Base-by-base conservation (phyloP, 2,329 filamentous ascomycete species). In the Penicillium sp. region DNA sequence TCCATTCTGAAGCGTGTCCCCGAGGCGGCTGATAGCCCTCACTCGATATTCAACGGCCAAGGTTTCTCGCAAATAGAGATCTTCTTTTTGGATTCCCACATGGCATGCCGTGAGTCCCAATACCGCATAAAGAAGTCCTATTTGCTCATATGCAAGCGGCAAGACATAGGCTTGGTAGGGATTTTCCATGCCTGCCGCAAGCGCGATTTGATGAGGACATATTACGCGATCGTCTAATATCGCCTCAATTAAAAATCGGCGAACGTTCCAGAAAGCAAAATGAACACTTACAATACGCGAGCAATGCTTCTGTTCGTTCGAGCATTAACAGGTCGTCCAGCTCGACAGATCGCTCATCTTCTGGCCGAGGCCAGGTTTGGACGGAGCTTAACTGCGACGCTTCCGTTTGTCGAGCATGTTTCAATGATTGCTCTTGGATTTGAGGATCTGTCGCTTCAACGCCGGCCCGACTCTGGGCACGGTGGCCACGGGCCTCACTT, bases 121-220 rank as follows among this genome's bases (percentile, higher is more conserved):
- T 14, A 70, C 58, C 3, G 67, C 63, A 51, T 68, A 68, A 5
- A 70, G 45, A 3, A 69, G 27, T 4, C 64, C 63, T 5, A 67
- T 60, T 36, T 68, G 65, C 21, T 67, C 61, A 29, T 64, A 60
- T 24, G 67, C 67, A 22, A 70, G 48, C 2, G 67, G 64, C 9
- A 69, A 46, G 18, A 70, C 63, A 53, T 68, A 69, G 5, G 58
- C 51, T 40, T 66, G 58, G 48, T 70, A 69, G 2, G 67, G 67
- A 21, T 70, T 69, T n/a, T 66, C 58, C 3, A 34, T 43, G 5
- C 48, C 49, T 4, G 61, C 57, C 16, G 61, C 54, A 41, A 65
- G 66, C 0, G 67, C 66, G 8, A 70, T 64, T 42, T 69, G 67
- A 53, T 69, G 67, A 4, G 66, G 63, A 39, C 66, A 69, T 34